These are phyloP conservation scores for barley (Hordeum vulgare) DNA, from an alignment of 176 grass and related monocot genomes.

Conservation along the genomic window MorexV3_pseudomolecules_assembly NC_058520.1:154714410-154714909, in stretches of 20 bases:
- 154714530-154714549: conserved; percentile 92
- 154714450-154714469: conserved; percentile 93
- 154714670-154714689: conserved; percentile 15
- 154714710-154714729: neutral
- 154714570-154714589: conserved; percentile 86
- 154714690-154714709: neutral
- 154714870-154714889: too few relatives aligned
- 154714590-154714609: conserved; percentile 63
- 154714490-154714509: conserved; percentile 81
- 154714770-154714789: neutral
- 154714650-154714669: neutral
- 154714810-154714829: too few relatives aligned
- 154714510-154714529: conserved; percentile 98
- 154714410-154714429: conserved; percentile 8
- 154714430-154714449: conserved; percentile 58
- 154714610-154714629: conserved; percentile 12
- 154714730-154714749: conserved; percentile 3
- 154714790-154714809: too few relatives aligned
- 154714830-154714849: too few relatives aligned
- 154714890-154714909: too few relatives aligned
- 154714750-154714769: neutral
- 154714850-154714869: too few relatives aligned
- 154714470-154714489: conserved; percentile 92
- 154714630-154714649: conserved; percentile 2
- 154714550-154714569: conserved; percentile 88